Conservation (phyloP, 768 basidiomycete species). For the Coprinopsis sp. region DNA sequence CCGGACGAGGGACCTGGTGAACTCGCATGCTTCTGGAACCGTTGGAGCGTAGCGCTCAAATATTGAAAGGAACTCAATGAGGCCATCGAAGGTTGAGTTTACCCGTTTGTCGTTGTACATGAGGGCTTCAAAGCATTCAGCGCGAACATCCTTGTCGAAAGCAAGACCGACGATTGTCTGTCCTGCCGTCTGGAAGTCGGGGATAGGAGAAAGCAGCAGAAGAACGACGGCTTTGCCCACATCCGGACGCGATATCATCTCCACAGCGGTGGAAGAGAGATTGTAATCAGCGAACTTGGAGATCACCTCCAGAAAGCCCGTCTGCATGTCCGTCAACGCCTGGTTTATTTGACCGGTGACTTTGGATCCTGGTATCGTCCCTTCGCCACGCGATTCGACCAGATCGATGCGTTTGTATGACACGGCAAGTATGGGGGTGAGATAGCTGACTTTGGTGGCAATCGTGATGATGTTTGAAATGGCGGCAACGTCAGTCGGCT, state of each 20-base stretch:
- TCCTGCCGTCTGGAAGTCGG: conserved; percentile 66
- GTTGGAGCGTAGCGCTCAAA: conserved; percentile 59
- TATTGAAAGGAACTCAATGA: conserved; percentile 59
- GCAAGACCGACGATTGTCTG: conserved; percentile 80
- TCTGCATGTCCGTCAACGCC: conserved; percentile 51
- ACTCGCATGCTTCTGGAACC: conserved; percentile 80
- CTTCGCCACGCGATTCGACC: conserved; percentile 19
- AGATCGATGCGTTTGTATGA: conserved; percentile 41
- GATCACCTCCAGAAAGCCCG: conserved; percentile 58
- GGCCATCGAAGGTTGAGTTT: conserved; percentile 63
- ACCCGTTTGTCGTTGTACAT: conserved; percentile 66
- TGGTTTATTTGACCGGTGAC: conserved; percentile 55
- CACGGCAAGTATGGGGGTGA: conserved; percentile 54
- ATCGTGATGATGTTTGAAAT: conserved; percentile 54
- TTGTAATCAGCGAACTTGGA: conserved; percentile 63
- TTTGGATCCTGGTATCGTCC: conserved; percentile 21
- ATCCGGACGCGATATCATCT: conserved; percentile 51
- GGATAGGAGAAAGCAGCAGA: conserved; percentile 80
- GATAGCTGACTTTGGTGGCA: conserved; percentile 56
- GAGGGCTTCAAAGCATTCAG: conserved; percentile 82
- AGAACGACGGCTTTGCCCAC: conserved; percentile 57
- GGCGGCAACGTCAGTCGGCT: conserved; percentile 53
- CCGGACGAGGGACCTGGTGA: conserved; percentile 87
- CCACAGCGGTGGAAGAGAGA: conserved; percentile 43
- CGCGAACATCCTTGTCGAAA: conserved; percentile 84